Conservation (phyloP, 768 basidiomycete genomes). For the Chiua virens region DNA sequence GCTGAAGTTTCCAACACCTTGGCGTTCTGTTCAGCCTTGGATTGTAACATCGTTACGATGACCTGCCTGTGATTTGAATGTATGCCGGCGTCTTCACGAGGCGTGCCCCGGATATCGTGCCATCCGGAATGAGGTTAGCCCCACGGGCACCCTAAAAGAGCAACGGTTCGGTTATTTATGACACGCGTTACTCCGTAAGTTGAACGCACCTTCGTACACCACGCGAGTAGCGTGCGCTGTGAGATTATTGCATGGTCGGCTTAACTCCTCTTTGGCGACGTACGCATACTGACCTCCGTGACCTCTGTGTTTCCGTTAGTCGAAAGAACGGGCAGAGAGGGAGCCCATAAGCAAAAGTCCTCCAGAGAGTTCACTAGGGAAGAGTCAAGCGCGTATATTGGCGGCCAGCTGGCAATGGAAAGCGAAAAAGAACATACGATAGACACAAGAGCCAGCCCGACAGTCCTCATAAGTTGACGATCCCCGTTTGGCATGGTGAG, state of each 20-base stretch:
- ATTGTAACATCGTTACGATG: constrained; percentile 11
- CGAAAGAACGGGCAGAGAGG: constrained; percentile 51
- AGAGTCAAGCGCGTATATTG: not conserved
- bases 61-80: constrained; percentile 63
- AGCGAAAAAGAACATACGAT: constrained; percentile 38
- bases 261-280: constrained; percentile 5
- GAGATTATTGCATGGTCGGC: constrained; percentile 13
- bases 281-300: constrained; percentile 49
- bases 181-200: not conserved
- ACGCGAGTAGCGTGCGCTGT: constrained; percentile 51
- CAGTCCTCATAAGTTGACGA: constrained; percentile 69
- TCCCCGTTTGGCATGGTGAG: constrained; percentile 51
- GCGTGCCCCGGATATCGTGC: constrained; percentile 65
- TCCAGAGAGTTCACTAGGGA: constrained; percentile 55
- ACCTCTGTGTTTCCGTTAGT: constrained; percentile 65
- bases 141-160: constrained; percentile 52
- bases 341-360: constrained; percentile 54
- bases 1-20: constrained; percentile 66
- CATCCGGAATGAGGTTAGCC: constrained; percentile 68
- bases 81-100: constrained; percentile 75
- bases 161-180: not conserved
- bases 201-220: constrained; percentile 45
- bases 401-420: not conserved
- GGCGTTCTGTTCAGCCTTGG: constrained; percentile 28
- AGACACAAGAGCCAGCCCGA: constrained; percentile 58